Percentiles rank a stretch among this genome's conserved stretches.
These are phyloP conservation scores for Coemansia sp. DNA, from an alignment of 192 early-diverging fungal genomes.

Conservation along the genomic window DNA sequence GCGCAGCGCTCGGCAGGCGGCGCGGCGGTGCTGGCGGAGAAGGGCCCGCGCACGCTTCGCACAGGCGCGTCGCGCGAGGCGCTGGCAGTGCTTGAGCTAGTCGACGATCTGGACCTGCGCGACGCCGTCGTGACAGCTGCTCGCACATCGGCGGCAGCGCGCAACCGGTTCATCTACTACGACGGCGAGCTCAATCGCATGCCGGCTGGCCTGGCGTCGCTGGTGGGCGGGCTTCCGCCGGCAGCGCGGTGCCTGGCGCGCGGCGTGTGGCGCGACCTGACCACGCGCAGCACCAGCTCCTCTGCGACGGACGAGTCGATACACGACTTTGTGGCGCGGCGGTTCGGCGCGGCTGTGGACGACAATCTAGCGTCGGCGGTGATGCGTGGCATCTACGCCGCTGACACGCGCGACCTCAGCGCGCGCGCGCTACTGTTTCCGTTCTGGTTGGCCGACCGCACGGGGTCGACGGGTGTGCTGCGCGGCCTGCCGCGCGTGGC, in stretches of 20 bases:
- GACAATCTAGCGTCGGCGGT: slow-evolving; percentile 86
- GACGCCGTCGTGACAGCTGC: slow-evolving; percentile 61
- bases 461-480: slow-evolving; percentile 30
- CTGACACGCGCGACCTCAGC: slow-evolving; percentile 77
- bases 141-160: slow-evolving; percentile 70
- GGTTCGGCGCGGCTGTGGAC: slow-evolving; percentile 76
- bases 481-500: slow-evolving; percentile 33
- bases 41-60: slow-evolving; percentile 84
- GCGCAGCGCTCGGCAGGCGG: slow-evolving; percentile 49
- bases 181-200: slow-evolving; percentile 71
- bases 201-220: slow-evolving; percentile 55
- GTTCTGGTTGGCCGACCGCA: slow-evolving; percentile 70
- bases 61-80: slow-evolving; percentile 70
- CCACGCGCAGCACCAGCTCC: slow-evolving; percentile 5
- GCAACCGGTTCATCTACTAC: slow-evolving; percentile 84
- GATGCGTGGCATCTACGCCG: slow-evolving; percentile 94
- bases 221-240: slow-evolving; percentile 61
- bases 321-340: slow-evolving; percentile 74
- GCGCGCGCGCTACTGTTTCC: slow-evolving; percentile 73
- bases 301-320: slow-evolving; percentile 78
- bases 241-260: slow-evolving; percentile 64
- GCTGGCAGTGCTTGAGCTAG: slow-evolving; percentile 77
- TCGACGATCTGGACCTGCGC: slow-evolving; percentile 67
- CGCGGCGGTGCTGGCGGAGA: slow-evolving; percentile 65
- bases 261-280: slow-evolving; percentile 38